A percentile compares a stretch with the other conserved stretches of the same genome.
Evolutionary conservation across 306 rosid genomes (phyloP).

Genomic region (Biancaea sappan): DNA sequence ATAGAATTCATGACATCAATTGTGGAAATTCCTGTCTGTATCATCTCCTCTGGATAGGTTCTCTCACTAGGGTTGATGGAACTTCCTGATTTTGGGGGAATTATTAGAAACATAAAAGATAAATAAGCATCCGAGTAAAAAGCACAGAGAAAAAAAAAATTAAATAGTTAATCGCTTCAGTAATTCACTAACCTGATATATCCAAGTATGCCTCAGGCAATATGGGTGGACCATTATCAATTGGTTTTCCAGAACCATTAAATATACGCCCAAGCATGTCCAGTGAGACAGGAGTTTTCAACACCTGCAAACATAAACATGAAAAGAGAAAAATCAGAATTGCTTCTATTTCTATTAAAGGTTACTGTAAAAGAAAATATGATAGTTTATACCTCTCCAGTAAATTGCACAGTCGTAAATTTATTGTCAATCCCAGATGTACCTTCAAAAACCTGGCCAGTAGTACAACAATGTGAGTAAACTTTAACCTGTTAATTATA

Average conservation of each 20-base stretch:
- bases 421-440: conserved; percentile 99
- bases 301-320: conserved; percentile 60
- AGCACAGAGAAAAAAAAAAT: not conserved
- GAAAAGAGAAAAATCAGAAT: conserved; percentile 12
- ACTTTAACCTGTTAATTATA: not conserved
- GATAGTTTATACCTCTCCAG: conserved; percentile 83
- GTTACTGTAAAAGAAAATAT: conserved; percentile 24
- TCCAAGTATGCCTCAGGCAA: conserved; percentile 99
- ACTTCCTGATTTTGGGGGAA: conserved; percentile 66
- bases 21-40: conserved; percentile 98
- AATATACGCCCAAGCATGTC: conserved; percentile 99
- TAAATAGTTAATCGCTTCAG: not conserved
- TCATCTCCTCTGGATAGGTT: conserved; percentile 99
- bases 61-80: conserved; percentile 99
- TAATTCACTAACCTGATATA: conserved; percentile 65
- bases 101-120: conserved; percentile 10
- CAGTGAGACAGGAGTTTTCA: conserved; percentile 96
- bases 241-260: conserved; percentile 99
- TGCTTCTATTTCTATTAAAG: conserved; percentile 8
- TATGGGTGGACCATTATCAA: conserved; percentile 97
- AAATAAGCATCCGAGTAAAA: conserved; percentile 9
- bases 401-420: conserved; percentile 95
- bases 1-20: conserved; percentile 99
- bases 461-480: conserved; percentile 12
- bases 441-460: conserved; percentile 92